A percentile compares a stretch with the other conserved stretches of the same genome.
Conservation (phyloP, 495 filamentous ascomycete genomes). For the Neurospora sp. region DNA sequence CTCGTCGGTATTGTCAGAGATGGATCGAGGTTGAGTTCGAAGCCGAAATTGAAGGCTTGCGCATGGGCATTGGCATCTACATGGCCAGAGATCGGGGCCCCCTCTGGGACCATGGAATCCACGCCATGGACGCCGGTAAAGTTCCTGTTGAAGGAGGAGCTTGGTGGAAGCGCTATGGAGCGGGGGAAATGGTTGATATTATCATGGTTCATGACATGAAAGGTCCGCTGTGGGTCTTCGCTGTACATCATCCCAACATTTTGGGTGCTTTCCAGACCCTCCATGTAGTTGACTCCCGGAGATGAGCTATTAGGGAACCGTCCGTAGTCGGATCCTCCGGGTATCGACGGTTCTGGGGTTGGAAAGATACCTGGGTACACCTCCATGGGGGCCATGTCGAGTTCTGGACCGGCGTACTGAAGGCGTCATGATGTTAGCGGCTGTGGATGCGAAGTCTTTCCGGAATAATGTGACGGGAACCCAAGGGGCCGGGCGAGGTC, state of each 20-base stretch:
- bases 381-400: not conserved
- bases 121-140: not conserved
- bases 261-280: not conserved
- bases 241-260: no score
- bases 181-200: not conserved
- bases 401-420: not conserved
- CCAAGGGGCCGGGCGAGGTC: not conserved
- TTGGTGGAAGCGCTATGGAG: rapidly evolving
- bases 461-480: not conserved
- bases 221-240: rapidly evolving
- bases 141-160: not conserved
- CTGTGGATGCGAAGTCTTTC: not conserved
- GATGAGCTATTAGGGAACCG: not conserved
- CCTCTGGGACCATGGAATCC: rapidly evolving
- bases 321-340: not conserved
- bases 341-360: not conserved
- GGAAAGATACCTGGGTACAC: not conserved
- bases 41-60: not conserved
- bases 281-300: not conserved
- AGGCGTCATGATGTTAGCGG: not conserved
- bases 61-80: not conserved
- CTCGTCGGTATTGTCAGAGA: not conserved
- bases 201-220: rapidly evolving
- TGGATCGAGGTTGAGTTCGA: not conserved
- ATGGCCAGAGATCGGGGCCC: not conserved